Conservation (phyloP, 371 early-diverging fungal genomes). For the Actinomortierella ambigua region DNA sequence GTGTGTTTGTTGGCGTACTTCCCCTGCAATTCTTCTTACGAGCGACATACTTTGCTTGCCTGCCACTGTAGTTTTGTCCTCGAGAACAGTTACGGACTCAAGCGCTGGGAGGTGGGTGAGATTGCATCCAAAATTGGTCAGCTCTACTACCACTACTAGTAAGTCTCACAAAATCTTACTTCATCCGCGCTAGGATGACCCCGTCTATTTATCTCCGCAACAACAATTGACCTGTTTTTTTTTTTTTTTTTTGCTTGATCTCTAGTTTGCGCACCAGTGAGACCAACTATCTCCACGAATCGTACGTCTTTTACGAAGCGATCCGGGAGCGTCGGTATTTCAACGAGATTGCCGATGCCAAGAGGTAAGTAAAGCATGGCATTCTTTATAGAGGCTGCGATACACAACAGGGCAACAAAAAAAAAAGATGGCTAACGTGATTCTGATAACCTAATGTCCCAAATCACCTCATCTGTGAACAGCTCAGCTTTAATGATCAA, state of each 20-base stretch:
- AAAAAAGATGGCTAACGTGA: too few relatives aligned
- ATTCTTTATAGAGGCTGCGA: too few relatives aligned
- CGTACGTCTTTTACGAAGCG: constrained; percentile 95
- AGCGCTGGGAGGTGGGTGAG: constrained; percentile 98
- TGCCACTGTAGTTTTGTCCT: constrained; percentile 64
- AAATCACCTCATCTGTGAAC: too few relatives aligned
- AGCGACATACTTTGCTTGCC: background rate
- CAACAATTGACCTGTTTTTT: background rate
- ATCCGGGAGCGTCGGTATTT: constrained; percentile 95
- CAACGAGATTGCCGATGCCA: constrained; percentile 87
- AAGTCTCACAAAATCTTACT: constrained; percentile 25
- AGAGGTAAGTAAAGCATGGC: constrained; percentile 59
- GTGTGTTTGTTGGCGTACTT: background rate
- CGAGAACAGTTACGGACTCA: constrained; percentile 91
- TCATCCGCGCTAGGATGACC: too few relatives aligned
- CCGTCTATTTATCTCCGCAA: background rate
- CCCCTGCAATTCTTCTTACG: background rate
- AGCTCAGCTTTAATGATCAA: constrained; percentile 93
- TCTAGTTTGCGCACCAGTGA: constrained; percentile 89
- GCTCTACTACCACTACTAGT: constrained; percentile 88
- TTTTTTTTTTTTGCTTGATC: background rate
- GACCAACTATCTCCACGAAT: constrained; percentile 92
- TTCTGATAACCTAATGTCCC: too few relatives aligned
- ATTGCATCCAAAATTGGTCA: constrained; percentile 98
- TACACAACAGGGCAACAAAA: too few relatives aligned